Percentiles rank a stretch among this genome's conserved stretches.
Evolutionary conservation across 1,139 yeast species (phyloP).

Genomic region (Arxiozyma slooffiae): DNA sequence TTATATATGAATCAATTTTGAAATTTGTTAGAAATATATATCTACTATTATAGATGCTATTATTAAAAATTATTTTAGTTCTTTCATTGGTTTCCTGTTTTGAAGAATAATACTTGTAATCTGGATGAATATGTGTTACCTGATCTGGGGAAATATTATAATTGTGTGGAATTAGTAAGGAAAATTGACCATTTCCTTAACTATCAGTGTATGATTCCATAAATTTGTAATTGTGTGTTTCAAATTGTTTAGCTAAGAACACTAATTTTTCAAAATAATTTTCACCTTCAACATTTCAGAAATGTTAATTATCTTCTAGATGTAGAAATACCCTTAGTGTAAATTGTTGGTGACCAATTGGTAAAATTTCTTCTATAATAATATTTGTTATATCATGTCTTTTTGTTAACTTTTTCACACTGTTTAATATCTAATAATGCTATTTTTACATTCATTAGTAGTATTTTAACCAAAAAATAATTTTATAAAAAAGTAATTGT

Average conservation of each 20-base stretch:
- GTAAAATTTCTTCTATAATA: not conserved
- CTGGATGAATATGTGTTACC: constrained; percentile 12
- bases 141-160: not conserved
- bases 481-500: too few relatives aligned
- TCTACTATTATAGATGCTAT: constrained; percentile 6
- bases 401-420: not conserved
- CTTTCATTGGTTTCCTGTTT: constrained; percentile 6
- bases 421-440: not conserved
- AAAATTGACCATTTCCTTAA: constrained; percentile 13
- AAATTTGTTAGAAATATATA: constrained; percentile 8
- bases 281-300: not conserved
- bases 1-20: constrained; percentile 7
- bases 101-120: constrained; percentile 28
- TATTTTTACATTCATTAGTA: not conserved
- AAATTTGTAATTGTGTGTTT: constrained; percentile 13
- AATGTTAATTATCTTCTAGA: not conserved
- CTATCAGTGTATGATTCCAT: constrained; percentile 8
- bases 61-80: constrained; percentile 4
- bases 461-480: not conserved
- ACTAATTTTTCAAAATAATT: not conserved
- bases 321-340: not conserved
- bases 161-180: constrained; percentile 10
- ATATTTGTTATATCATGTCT: not conserved
- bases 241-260: constrained; percentile 15
- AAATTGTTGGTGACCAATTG: not conserved